A percentile compares a stretch with the other conserved stretches of the same genome.
phyloP scores from a whole-genome alignment of 768 basidiomycete species.

The Suillus lakei region DNA sequence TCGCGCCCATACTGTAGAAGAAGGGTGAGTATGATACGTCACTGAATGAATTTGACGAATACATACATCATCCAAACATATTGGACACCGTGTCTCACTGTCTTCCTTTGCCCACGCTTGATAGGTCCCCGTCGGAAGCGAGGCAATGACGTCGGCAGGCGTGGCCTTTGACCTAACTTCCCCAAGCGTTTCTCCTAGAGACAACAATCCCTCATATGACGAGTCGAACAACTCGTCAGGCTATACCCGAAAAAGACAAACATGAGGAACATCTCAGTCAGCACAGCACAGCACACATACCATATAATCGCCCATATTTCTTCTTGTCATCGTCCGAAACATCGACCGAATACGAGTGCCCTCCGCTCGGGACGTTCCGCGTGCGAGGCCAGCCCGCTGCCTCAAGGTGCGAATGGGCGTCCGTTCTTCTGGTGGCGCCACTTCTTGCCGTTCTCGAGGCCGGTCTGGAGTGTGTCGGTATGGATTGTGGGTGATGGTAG shows the following conservation, averaged over 20 bases:
- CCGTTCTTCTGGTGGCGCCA: conserved; percentile 6
- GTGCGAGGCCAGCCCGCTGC: conserved; percentile 7
- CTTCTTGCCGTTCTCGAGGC: conserved; percentile 4
- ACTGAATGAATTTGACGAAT: background rate
- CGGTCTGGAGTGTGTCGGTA: background rate
- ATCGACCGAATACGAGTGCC: conserved; percentile 6
- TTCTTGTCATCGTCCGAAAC: conserved; percentile 19
- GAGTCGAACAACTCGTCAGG: conserved; percentile 78
- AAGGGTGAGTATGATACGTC: conserved; percentile 9
- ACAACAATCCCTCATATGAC: conserved; percentile 73
- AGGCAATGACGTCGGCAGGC: conserved; percentile 61
- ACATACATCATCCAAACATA: conserved; percentile 84
- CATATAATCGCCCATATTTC: conserved; percentile 51
- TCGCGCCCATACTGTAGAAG: conserved; percentile 59
- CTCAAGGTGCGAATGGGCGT: conserved; percentile 7
- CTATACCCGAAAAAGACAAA: conserved; percentile 37
- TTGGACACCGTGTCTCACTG: conserved; percentile 78
- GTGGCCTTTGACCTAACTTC: conserved; percentile 72
- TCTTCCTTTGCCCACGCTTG: conserved; percentile 70
- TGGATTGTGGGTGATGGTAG: background rate
- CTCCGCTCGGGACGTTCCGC: conserved; percentile 2
- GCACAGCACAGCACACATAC: conserved; percentile 41
- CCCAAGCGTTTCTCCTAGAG: conserved; percentile 62
- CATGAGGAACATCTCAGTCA: conserved; percentile 13
- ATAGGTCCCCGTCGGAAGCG: conserved; percentile 63